A percentile compares a stretch with the other conserved stretches of the same genome.
Evolutionary conservation across 306 rosid species (phyloP).

Genomic region (Ormosia emarginata): DNA sequence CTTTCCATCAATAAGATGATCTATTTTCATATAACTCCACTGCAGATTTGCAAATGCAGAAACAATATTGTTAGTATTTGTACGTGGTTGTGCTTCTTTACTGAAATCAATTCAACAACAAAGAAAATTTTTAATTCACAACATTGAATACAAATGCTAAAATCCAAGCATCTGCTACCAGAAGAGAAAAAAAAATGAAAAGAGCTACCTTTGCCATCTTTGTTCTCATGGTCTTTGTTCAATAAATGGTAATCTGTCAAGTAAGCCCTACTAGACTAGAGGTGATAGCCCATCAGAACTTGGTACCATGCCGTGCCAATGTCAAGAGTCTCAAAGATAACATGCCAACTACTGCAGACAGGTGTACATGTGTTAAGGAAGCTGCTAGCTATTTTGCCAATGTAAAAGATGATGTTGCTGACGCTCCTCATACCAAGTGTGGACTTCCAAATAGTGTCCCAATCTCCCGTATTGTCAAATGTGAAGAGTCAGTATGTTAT

Average conservation of each 20-base stretch:
- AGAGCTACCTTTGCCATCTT: background rate
- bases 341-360: background rate
- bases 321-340: background rate
- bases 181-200: background rate
- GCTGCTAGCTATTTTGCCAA: background rate
- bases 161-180: background rate
- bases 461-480: background rate
- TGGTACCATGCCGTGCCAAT: background rate
- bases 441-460: background rate
- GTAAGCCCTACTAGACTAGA: background rate
- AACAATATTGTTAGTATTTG: background rate
- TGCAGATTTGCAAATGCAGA: background rate
- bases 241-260: background rate
- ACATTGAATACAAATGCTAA: background rate
- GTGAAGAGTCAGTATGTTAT: background rate
- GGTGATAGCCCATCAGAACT: background rate
- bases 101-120: background rate
- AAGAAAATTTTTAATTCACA: background rate
- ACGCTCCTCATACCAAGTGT: background rate
- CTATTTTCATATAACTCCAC: background rate
- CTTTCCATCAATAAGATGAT: background rate
- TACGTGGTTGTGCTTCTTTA: background rate
- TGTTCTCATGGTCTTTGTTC: background rate
- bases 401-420: background rate
- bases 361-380: background rate